Evolutionary conservation across 2,329 filamentous ascomycete species (phyloP).

Genomic region (Diaporthe sp.): DNA sequence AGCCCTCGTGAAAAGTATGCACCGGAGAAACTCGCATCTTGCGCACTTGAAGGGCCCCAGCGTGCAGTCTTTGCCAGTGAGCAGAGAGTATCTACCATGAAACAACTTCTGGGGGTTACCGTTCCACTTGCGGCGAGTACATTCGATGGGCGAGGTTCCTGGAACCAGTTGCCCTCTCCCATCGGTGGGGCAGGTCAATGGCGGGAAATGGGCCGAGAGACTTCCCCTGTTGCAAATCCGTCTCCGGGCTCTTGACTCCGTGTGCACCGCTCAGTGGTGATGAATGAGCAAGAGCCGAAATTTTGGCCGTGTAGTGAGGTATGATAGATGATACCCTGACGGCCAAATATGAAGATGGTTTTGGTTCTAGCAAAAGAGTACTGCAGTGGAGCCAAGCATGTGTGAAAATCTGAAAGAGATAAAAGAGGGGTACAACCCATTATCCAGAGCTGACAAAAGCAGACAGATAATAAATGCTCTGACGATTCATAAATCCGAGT

Average conservation of each 20-base stretch:
- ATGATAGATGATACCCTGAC: background rate
- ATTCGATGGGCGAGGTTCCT: background rate
- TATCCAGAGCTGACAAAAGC: no score
- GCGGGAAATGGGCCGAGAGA: background rate
- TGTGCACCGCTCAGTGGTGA: background rate
- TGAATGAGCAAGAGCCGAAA: background rate
- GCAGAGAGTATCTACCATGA: background rate
- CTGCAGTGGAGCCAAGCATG: background rate
- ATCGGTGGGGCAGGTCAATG: background rate
- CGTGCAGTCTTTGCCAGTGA: background rate
- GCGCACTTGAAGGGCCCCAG: background rate
- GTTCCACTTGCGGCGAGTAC: background rate
- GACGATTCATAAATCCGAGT: no score
- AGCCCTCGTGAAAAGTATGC: background rate
- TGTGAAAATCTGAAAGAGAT: no score
- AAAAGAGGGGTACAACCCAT: background rate
- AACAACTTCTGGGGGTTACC: background rate
- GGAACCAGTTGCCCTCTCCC: background rate
- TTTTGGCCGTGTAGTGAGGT: background rate
- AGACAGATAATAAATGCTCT: no score
- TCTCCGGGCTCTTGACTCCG: no score
- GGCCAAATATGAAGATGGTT: background rate
- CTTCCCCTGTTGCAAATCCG: background rate
- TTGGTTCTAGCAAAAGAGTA: background rate
- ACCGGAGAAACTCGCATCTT: background rate